Evolutionary conservation across 2,329 filamentous ascomycete species (phyloP).

Genomic region (Phyllachora maydis): DNA sequence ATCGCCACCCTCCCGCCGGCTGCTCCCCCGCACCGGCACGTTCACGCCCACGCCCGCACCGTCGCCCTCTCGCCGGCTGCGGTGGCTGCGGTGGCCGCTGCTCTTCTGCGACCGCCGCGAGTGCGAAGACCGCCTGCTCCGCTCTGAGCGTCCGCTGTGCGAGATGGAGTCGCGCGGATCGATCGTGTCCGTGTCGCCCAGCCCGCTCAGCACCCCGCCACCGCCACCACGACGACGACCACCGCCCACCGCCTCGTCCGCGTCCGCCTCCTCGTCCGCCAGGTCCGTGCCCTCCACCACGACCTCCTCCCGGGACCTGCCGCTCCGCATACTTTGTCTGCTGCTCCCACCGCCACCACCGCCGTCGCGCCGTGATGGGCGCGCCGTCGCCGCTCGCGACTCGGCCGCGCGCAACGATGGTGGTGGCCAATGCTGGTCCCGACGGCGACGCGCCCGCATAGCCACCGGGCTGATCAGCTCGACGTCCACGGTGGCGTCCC

Average conservation of each 20-base stretch:
- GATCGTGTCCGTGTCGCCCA: slow-evolving; percentile 17
- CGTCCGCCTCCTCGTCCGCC: too few relatives aligned
- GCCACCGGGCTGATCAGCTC: slow-evolving; percentile 35
- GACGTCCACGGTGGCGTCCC: slow-evolving; percentile 24
- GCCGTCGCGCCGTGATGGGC: too few relatives aligned
- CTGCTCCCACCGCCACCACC: too few relatives aligned
- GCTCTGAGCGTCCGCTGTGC: slow-evolving; percentile 6
- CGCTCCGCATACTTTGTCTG: too few relatives aligned
- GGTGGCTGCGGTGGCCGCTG: slow-evolving; percentile 4
- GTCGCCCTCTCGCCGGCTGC: slow-evolving; percentile 2
- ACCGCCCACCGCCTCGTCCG: too few relatives aligned
- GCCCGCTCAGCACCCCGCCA: background rate
- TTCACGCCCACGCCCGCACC: slow-evolving; percentile 3
- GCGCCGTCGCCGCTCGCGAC: too few relatives aligned
- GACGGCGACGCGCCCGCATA: background rate
- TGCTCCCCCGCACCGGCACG: slow-evolving; percentile 10
- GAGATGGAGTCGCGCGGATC: slow-evolving; percentile 7
- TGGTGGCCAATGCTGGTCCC: too few relatives aligned
- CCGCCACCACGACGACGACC: too few relatives aligned
- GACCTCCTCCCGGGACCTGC: too few relatives aligned
- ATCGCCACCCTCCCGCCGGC: slow-evolving; percentile 5
- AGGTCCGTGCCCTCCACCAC: too few relatives aligned
- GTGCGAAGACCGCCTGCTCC: slow-evolving; percentile 12
- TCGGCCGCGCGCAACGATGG: too few relatives aligned
- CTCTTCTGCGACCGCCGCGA: too few relatives aligned